These are phyloP conservation scores for Dinochytrium kinnereticum DNA, from an alignment of 371 early-diverging fungal species.

Conservation along the genomic window DNA sequence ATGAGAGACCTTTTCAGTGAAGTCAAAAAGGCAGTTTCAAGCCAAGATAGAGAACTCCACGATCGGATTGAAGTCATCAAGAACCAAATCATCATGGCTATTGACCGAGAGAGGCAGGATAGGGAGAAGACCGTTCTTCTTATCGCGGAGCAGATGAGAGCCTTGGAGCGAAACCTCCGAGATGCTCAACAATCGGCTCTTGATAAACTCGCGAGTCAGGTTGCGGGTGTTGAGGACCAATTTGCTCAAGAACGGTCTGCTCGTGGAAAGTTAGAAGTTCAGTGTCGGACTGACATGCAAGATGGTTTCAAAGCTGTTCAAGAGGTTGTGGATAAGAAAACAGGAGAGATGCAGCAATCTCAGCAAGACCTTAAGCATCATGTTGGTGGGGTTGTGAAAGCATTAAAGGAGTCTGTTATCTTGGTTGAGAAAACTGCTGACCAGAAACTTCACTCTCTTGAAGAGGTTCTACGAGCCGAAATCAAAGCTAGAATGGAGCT, in stretches of 20 bases:
- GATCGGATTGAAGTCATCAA: slow-evolving; percentile 42
- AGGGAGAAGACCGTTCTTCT: slow-evolving; percentile 21
- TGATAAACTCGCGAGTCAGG: slow-evolving; percentile 33
- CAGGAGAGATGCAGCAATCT: slow-evolving; percentile 25
- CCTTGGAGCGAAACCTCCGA: slow-evolving; percentile 26
- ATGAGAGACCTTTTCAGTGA: slow-evolving; percentile 42
- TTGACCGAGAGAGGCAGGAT: slow-evolving; percentile 43
- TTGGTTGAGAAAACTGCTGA: slow-evolving; percentile 42
- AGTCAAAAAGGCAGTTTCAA: slow-evolving; percentile 29
- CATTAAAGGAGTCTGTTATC: slow-evolving; percentile 43
- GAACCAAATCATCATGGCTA: slow-evolving; percentile 15
- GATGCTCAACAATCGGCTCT: slow-evolving; percentile 26
- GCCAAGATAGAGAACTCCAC: slow-evolving; percentile 33
- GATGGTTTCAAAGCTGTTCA: slow-evolving; percentile 40
- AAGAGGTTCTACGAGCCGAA: slow-evolving; percentile 52
- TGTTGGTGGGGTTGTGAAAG: slow-evolving; percentile 30
- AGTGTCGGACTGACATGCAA: slow-evolving; percentile 27
- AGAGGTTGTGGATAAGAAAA: slow-evolving; percentile 22
- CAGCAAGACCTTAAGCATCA: slow-evolving; percentile 27
- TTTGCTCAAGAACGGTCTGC: slow-evolving; percentile 28
- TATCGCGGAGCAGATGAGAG: slow-evolving; percentile 30
- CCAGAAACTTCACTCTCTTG: slow-evolving; percentile 36
- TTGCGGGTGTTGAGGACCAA: slow-evolving; percentile 21
- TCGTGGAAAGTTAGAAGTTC: slow-evolving; percentile 30
- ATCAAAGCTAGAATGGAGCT: slow-evolving; percentile 48